These are phyloP conservation scores for Fusarium beomiforme DNA, from an alignment of 2,329 filamentous ascomycete species.

Conservation along the genomic window DNA sequence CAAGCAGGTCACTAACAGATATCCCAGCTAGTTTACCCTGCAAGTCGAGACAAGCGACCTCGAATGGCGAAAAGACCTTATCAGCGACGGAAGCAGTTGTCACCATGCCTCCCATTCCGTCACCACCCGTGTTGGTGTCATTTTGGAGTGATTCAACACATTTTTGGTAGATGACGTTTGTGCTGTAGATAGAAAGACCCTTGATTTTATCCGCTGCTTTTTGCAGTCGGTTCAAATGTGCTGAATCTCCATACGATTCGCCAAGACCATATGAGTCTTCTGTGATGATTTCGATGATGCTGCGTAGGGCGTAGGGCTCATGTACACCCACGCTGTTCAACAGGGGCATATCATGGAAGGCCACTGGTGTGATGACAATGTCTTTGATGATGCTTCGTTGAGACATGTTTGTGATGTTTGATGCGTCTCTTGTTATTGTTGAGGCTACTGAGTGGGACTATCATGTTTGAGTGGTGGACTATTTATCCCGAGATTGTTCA, in stretches of 20 bases:
- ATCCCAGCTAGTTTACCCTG: conserved; percentile 53
- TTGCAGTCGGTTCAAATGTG: conserved; percentile 49
- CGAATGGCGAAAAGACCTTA: conserved; percentile 55
- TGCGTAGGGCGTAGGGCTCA: conserved; percentile 54
- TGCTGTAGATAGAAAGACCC: conserved; percentile 61
- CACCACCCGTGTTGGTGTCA: conserved; percentile 56
- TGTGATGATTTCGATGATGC: conserved; percentile 52
- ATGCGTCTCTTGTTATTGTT: background rate
- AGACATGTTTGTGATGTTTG: conserved; percentile 39
- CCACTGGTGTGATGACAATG: conserved; percentile 54
- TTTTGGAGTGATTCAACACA: conserved; percentile 79
- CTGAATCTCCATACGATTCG: conserved; percentile 54
- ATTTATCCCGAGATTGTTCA: conserved; percentile 15
- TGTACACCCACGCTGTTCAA: conserved; percentile 56
- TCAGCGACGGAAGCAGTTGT: conserved; percentile 53
- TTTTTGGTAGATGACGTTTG: conserved; percentile 84
- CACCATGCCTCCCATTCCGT: conserved; percentile 67
- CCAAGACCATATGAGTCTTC: conserved; percentile 51
- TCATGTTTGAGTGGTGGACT: conserved; percentile 28
- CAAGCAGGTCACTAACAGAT: conserved; percentile 52
- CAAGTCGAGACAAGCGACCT: conserved; percentile 55
- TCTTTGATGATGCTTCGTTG: conserved; percentile 47
- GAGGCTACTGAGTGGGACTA: background rate
- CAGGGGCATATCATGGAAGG: conserved; percentile 57
- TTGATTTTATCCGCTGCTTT: conserved; percentile 46